A percentile compares a stretch with the other conserved stretches of the same genome.
Evolutionary conservation across 2,329 filamentous ascomycete genomes (phyloP).

Genomic region (Coccinonectria pachysandricola): DNA sequence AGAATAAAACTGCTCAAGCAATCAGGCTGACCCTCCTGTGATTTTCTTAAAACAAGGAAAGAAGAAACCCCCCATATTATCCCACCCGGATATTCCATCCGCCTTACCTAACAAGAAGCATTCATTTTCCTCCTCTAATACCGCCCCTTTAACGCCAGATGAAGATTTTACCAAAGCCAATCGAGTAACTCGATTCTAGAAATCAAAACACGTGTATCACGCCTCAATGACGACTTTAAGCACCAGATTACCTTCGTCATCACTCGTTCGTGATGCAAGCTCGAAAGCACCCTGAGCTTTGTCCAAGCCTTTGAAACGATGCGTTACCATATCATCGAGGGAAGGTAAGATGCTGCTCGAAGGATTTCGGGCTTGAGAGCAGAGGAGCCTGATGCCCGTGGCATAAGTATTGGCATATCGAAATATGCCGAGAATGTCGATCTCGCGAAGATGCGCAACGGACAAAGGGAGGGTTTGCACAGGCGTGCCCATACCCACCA

Average conservation of each 20-base stretch:
- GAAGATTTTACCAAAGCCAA: too few relatives aligned
- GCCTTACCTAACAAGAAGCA: too few relatives aligned
- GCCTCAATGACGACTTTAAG: conserved; percentile 60
- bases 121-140: too few relatives aligned
- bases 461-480: conserved; percentile 65
- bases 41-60: too few relatives aligned
- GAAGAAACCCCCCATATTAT: too few relatives aligned
- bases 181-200: too few relatives aligned
- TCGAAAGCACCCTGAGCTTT: conserved; percentile 56
- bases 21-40: too few relatives aligned
- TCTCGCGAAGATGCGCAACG: conserved; percentile 61
- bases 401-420: conserved; percentile 68
- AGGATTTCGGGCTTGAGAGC: conserved; percentile 30
- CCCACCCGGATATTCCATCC: too few relatives aligned
- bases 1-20: too few relatives aligned
- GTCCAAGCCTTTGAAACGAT: conserved; percentile 56
- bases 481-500: conserved; percentile 72
- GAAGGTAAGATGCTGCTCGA: conserved; percentile 43
- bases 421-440: conserved; percentile 71
- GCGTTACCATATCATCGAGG: conserved; percentile 63
- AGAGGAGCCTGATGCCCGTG: conserved; percentile 54
- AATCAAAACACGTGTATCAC: conserved; percentile 19
- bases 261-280: conserved; percentile 57
- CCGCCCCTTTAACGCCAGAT: too few relatives aligned
- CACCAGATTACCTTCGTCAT: conserved; percentile 57